A percentile compares a stretch with the other conserved stretches of the same genome.
Conservation (phyloP, 73 alveolate genomes). For the Stentor roeselii region DNA sequence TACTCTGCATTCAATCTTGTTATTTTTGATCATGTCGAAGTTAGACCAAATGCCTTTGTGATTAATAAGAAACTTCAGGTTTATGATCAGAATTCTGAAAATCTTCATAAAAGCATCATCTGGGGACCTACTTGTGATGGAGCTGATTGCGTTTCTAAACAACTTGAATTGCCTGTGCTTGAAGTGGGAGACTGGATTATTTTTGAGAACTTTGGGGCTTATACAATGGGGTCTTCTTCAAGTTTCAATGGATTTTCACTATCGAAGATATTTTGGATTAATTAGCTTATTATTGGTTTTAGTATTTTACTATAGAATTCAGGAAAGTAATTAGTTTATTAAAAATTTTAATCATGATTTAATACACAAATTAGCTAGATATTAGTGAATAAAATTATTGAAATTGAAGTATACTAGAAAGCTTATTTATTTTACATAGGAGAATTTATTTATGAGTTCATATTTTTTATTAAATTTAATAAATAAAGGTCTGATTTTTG, state of each 20-base stretch:
- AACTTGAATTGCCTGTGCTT: background rate
- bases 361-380: too few relatives aligned
- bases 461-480: too few relatives aligned
- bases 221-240: conserved; percentile 7
- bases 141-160: background rate
- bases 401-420: too few relatives aligned
- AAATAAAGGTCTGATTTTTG: too few relatives aligned
- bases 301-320: too few relatives aligned
- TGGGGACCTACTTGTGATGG: conserved; percentile 34
- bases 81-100: background rate
- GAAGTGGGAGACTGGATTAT: conserved; percentile 26
- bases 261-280: background rate
- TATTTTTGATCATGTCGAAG: conserved; percentile 4
- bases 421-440: too few relatives aligned
- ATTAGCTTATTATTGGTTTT: too few relatives aligned
- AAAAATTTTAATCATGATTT: too few relatives aligned
- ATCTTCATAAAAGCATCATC: background rate
- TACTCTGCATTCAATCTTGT: background rate
- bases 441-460: too few relatives aligned
- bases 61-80: background rate
- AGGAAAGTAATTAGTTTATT: too few relatives aligned
- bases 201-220: conserved; percentile 19
- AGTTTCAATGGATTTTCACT: conserved; percentile 12
- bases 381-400: too few relatives aligned
- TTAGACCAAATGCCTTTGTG: background rate